These are phyloP conservation scores for Coemansia sp. DNA, from an alignment of 192 early-diverging fungal species.

Conservation along the genomic window DNA sequence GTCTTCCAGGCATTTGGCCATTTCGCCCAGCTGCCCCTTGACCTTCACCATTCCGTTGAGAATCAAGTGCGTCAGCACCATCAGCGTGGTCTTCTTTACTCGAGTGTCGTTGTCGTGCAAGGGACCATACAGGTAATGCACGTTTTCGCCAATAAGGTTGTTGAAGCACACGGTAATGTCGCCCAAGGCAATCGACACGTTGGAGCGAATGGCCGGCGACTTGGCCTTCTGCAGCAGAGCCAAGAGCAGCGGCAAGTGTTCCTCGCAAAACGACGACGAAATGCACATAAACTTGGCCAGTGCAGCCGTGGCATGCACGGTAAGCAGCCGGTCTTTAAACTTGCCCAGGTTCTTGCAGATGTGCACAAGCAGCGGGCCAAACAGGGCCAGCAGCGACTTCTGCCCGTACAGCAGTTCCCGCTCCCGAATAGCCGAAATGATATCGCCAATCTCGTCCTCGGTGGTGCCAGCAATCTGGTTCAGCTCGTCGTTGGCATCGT, in stretches of 20 bases:
- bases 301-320: conserved; percentile 80
- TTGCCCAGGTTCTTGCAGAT: conserved; percentile 79
- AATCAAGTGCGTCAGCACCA: conserved; percentile 97
- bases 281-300: conserved; percentile 98
- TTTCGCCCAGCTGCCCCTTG: conserved; percentile 96
- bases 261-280: conserved; percentile 90
- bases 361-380: conserved; percentile 77
- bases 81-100: conserved; percentile 95
- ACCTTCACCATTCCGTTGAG: conserved; percentile 99
- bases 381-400: conserved; percentile 71
- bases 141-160: conserved; percentile 94
- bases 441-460: conserved; percentile 96
- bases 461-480: conserved; percentile 89
- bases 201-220: conserved; percentile 84
- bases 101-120: conserved; percentile 74
- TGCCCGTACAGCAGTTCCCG: conserved; percentile 83
- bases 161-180: conserved; percentile 98
- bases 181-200: conserved; percentile 95
- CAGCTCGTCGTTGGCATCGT: conserved; percentile 74
- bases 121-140: conserved; percentile 90
- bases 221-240: conserved; percentile 83
- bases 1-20: conserved; percentile 96
- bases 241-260: conserved; percentile 85
- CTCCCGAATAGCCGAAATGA: conserved; percentile 82
- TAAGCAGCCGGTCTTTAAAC: conserved; percentile 83